These are phyloP conservation scores for Coemansia sp. DNA, from an alignment of 192 early-diverging fungal genomes.

Conservation along the genomic window DNA sequence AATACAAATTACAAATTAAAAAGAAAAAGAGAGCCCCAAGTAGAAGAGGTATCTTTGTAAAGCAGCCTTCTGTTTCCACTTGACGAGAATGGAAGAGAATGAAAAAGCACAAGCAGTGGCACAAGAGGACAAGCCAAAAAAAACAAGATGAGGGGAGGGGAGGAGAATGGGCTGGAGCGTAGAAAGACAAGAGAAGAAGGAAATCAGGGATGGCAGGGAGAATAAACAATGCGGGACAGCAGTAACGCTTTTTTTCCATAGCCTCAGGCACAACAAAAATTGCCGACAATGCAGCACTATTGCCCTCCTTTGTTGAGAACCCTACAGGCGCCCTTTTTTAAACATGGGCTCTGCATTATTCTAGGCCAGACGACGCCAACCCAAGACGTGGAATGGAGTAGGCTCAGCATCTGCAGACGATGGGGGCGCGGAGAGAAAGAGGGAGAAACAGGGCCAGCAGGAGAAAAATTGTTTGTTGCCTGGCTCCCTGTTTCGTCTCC, in stretches of 20 bases:
- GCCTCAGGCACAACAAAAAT: neutral
- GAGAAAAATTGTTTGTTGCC: neutral
- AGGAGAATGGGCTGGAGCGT: neutral
- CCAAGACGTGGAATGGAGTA: neutral
- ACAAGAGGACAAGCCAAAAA: too few relatives aligned
- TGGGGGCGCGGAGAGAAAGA: too few relatives aligned
- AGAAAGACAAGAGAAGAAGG: neutral
- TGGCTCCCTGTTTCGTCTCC: neutral
- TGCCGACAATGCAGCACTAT: neutral
- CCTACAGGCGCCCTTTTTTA: too few relatives aligned
- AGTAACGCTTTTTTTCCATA: neutral
- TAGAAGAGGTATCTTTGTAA: neutral
- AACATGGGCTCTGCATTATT: too few relatives aligned
- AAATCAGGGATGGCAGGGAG: constrained; percentile 3
- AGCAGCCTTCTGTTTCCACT: neutral
- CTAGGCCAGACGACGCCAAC: too few relatives aligned
- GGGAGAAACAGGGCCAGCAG: neutral
- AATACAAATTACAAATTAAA: neutral
- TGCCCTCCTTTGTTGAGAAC: neutral
- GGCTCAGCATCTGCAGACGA: too few relatives aligned
- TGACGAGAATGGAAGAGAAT: neutral
- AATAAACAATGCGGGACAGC: neutral
- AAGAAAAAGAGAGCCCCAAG: neutral
- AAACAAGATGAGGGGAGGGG: too few relatives aligned
- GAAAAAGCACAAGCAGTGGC: neutral